These are phyloP conservation scores for Gillenia trifoliata DNA, from an alignment of 306 rosid species.

Conservation along the genomic window DNA sequence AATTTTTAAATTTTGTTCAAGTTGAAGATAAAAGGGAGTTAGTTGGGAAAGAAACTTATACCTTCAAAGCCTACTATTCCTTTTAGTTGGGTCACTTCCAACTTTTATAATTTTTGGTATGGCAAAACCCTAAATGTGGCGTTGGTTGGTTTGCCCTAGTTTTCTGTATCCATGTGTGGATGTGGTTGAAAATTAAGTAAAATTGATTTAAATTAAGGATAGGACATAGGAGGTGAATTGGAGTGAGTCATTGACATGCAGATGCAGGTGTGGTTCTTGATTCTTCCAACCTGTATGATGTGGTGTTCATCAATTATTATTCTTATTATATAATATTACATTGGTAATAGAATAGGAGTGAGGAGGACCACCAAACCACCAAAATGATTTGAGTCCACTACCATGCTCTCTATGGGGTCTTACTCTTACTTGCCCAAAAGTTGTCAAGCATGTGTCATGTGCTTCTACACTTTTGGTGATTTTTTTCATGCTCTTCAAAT, in stretches of 20 bases:
- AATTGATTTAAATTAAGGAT: not conserved
- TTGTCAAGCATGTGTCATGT: not conserved
- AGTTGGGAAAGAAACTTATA: no score
- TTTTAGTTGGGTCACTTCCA: no score
- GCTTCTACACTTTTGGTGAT: not conserved
- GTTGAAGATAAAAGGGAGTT: no score
- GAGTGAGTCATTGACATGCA: no score
- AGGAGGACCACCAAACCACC: slow-evolving; percentile 1
- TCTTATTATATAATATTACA: no score
- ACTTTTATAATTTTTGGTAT: no score
- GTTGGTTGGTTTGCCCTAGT: not conserved
- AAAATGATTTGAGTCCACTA: not conserved
- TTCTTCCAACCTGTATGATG: no score
- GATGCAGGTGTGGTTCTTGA: no score
- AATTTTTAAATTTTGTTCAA: no score
- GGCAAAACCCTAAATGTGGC: not conserved
- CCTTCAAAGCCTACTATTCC: no score
- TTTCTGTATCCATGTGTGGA: not conserved
- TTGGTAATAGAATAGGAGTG: not conserved
- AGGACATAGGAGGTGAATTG: no score
- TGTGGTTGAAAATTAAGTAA: not conserved
- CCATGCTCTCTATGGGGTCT: not conserved
- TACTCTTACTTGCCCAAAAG: not conserved
- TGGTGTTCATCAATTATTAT: no score
- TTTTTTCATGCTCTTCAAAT: not conserved